These are phyloP conservation scores for Oryza nivara DNA, from an alignment of 176 grass and related monocot genomes.

Conservation along the genomic window DNA sequence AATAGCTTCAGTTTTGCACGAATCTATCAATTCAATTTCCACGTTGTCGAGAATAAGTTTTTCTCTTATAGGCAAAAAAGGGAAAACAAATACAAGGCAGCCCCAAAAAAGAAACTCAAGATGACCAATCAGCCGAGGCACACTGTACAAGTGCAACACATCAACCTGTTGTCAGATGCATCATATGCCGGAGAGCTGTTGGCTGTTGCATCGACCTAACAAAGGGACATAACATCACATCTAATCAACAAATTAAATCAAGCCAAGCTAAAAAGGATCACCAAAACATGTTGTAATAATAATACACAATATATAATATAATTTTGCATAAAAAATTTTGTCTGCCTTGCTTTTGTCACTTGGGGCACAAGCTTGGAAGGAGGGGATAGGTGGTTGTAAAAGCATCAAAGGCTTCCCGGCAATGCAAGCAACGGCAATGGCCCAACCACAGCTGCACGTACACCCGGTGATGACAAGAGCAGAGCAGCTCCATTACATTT, in stretches of 20 bases:
- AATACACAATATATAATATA: neutral
- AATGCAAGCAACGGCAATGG: constrained; percentile 80
- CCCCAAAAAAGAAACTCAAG: neutral
- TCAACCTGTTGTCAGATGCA: neutral
- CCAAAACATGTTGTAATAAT: constrained; percentile 10
- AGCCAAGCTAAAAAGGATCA: constrained; percentile 5
- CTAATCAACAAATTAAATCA: constrained; percentile 25
- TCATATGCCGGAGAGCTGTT: constrained; percentile 9
- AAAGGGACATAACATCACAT: constrained; percentile 13
- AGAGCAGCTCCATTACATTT: constrained; percentile 47
- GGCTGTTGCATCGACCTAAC: constrained; percentile 16
- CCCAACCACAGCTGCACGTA: constrained; percentile 34
- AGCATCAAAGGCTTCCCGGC: constrained; percentile 54
- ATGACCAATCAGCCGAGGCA: neutral
- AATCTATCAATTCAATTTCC: neutral
- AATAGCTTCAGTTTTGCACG: neutral
- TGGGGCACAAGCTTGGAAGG: constrained; percentile 49
- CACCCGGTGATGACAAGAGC: neutral
- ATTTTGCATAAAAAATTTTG: constrained; percentile 18
- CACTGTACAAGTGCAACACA: neutral
- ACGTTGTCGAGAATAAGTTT: neutral
- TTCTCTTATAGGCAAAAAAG: neutral
- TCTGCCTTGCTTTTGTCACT: constrained; percentile 45
- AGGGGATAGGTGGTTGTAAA: constrained; percentile 51
- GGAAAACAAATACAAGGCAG: neutral